Evolutionary conservation across 345 rosid species (phyloP), one percentile per base, ranked within the genome.

Genomic region (Lumnitzera racemosa): DNA sequence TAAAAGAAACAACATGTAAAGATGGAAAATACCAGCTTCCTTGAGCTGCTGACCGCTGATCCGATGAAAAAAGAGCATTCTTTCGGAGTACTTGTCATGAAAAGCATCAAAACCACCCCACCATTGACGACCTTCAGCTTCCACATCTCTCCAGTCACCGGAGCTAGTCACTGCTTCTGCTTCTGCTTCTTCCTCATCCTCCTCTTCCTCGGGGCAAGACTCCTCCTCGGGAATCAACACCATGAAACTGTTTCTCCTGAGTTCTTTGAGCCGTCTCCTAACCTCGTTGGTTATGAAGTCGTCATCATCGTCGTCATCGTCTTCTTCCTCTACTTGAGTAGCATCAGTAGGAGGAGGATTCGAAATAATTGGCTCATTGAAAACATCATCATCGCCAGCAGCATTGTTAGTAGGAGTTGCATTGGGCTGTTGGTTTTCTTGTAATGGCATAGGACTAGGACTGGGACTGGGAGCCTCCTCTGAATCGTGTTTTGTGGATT

Each of bases 91-190:
- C 77, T 85, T 88, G 49, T 79, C 95, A 73, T 94, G 88, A 15
- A 90, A 79, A 70, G 81, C 86, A 81, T 90, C 95, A 70, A 94
- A 88, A 11, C 96, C 97, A 51, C 87, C 88, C 97, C 99, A 94
- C 99, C 95, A 90, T 66, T 81, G 88, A 62, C 90, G 81, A 49
- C 85, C 96, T 69, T 90, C 89, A 17, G 88, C 95, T 63, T 86
- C 99, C 11, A 86, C 86, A 69, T 90, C 99, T 73, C 90, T 84
- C 95, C 97, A 94, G 65, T 84, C 86, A 57, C 56, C 68, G 15
- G 85, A 76, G 67, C 79, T 77, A 15, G 84, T 84, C 78, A 78
- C 99, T 47, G 71, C 87, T 58, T 71, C 83, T 47, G 71, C 87
- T 58, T 71, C 83, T 29, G 66, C 88, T 10, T 60, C 88, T 16